Percentiles rank a stretch among this genome's conserved stretches.
These are phyloP conservation scores for Saccharum officinarum DNA, from an alignment of 176 grass and related monocot species.

Conservation along the genomic window DNA sequence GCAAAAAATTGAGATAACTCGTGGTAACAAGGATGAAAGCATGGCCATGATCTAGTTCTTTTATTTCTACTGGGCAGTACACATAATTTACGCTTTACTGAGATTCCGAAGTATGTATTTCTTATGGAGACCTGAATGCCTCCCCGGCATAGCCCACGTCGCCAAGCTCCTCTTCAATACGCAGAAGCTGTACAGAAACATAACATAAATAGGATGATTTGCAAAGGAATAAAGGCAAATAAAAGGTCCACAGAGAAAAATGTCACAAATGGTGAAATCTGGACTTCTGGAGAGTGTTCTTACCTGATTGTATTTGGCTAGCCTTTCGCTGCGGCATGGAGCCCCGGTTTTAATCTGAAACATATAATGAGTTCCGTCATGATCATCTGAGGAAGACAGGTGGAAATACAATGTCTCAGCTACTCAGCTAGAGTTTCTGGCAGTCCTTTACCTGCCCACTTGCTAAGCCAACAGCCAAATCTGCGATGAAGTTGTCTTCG, in stretches of 20 bases:
- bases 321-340: slow-evolving; percentile 85
- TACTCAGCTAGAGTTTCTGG: background rate
- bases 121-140: slow-evolving; percentile 80
- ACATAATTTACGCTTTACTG: background rate
- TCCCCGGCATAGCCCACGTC: slow-evolving; percentile 81
- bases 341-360: slow-evolving; percentile 97
- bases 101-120: slow-evolving; percentile 20
- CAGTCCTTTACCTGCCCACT: slow-evolving; percentile 80
- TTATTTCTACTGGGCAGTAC: slow-evolving; percentile 53
- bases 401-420: background rate
- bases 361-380: background rate
- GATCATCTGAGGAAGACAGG: background rate
- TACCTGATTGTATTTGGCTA: slow-evolving; percentile 98
- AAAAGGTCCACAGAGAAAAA: background rate
- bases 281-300: background rate
- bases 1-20: slow-evolving; percentile 28
- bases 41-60: background rate
- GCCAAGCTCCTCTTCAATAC: slow-evolving; percentile 93
- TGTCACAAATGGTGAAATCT: background rate
- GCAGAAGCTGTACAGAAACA: slow-evolving; percentile 56
- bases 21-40: slow-evolving; percentile 16
- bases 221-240: background rate
- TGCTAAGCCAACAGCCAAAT: slow-evolving; percentile 88
- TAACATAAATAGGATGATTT: background rate
- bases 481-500: slow-evolving; percentile 95